Conservation (phyloP, 192 early-diverging fungal genomes). For the Haplosporangium gracile region DNA sequence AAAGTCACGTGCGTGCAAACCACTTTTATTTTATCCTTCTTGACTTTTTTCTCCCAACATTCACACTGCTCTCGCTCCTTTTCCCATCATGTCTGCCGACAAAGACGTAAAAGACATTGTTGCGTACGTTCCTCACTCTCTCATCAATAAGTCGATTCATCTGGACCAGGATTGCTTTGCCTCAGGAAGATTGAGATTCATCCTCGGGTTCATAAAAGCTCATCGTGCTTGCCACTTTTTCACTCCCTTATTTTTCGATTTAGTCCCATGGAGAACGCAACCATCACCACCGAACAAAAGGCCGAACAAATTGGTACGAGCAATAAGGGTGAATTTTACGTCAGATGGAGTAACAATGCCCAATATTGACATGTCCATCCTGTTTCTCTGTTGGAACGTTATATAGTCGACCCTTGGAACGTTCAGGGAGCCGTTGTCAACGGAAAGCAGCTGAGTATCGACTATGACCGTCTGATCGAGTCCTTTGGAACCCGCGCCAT, state of each 20-base stretch:
- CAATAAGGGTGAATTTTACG: not conserved
- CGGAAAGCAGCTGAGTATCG: constrained; percentile 87
- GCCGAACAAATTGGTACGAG: constrained; percentile 47
- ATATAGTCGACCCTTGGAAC: constrained; percentile 89
- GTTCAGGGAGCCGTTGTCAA: constrained; percentile 93
- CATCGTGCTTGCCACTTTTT: not conserved
- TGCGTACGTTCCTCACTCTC: constrained; percentile 16
- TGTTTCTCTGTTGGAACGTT: not conserved
- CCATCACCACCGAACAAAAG: constrained; percentile 28
- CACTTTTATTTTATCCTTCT: not conserved
- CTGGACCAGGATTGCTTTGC: not conserved
- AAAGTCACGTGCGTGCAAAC: not conserved
- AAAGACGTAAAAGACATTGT: constrained; percentile 40
- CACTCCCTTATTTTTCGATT: not conserved
- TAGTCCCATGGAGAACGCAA: constrained; percentile 46
- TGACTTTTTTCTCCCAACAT: constrained; percentile 1
- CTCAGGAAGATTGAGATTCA: constrained; percentile 16
- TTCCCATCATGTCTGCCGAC: constrained; percentile 48
- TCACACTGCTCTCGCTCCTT: not conserved
- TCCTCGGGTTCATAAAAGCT: not conserved
- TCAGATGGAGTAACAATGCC: too few species aligned
- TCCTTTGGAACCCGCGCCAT: constrained; percentile 91
- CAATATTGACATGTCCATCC: not conserved
- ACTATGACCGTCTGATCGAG: constrained; percentile 92
- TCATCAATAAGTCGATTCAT: not conserved